Evolutionary conservation across 2,329 filamentous ascomycete species (phyloP).

Genomic region (Massarina eburnea): DNA sequence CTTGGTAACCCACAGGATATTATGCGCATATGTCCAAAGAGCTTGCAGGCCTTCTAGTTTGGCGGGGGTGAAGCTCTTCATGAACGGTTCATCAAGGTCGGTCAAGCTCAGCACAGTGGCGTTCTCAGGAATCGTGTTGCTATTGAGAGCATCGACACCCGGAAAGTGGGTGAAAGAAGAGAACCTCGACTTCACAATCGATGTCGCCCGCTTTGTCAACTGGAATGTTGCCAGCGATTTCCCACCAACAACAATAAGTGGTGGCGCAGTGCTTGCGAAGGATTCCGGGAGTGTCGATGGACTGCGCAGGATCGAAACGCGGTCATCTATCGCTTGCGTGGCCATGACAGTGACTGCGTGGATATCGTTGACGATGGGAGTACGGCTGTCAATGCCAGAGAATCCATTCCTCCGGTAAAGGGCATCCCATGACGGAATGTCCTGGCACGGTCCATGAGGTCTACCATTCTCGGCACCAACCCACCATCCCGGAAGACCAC

Average conservation of each 20-base stretch:
- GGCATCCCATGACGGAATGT: conserved; percentile 21
- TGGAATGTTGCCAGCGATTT: conserved; percentile 1
- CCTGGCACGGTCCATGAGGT: conserved; percentile 3
- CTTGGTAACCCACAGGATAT: conserved; percentile 10
- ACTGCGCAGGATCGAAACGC: neutral
- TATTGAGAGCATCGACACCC: conserved; percentile 7
- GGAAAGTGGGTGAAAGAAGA: conserved; percentile 1
- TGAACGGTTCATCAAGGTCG: conserved; percentile 1
- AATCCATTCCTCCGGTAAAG: conserved; percentile 7
- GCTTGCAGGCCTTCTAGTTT: conserved; percentile 6
- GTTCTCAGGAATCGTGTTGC: conserved; percentile 1
- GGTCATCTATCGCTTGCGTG: conserved; percentile 7
- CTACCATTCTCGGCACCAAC: conserved; percentile 13
- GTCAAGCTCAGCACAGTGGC: conserved; percentile 3
- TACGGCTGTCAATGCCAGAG: conserved; percentile 10
- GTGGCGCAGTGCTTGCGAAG: neutral
- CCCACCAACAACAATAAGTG: conserved; percentile 7
- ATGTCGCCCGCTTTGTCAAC: neutral
- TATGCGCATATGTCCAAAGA: conserved; percentile 5
- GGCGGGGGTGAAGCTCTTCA: conserved; percentile 1
- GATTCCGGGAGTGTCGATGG: neutral
- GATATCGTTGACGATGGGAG: conserved; percentile 3
- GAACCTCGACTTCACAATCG: conserved; percentile 1
- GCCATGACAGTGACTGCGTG: conserved; percentile 5
- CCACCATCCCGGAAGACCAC: conserved; percentile 46